These are phyloP conservation scores for Ceratobasidium sp. DNA, from an alignment of 1,284 basidiomycete species.

Conservation along the genomic window DNA sequence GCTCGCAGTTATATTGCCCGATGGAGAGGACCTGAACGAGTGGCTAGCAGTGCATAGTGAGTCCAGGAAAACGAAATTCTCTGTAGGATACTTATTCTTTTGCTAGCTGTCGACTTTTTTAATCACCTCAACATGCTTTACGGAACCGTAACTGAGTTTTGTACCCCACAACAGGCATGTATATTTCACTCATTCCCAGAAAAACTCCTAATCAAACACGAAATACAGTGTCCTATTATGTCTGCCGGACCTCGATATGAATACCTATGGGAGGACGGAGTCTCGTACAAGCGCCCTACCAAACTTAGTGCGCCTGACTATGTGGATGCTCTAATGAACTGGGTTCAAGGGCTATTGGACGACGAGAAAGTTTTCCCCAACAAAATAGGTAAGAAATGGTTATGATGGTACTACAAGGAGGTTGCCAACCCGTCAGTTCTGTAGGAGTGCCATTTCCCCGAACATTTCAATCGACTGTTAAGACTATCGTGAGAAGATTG, in stretches of 20 bases:
- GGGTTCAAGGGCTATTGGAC: constrained; percentile 94
- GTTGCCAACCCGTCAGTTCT: not conserved
- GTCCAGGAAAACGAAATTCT: constrained; percentile 51
- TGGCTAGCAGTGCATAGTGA: constrained; percentile 96
- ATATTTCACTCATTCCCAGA: not conserved
- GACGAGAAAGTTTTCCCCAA: constrained; percentile 95
- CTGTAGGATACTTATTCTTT: constrained; percentile 15
- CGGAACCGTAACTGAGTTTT: constrained; percentile 96
- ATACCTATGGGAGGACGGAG: constrained; percentile 98
- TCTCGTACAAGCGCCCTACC: constrained; percentile 90
- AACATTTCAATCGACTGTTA: constrained; percentile 90
- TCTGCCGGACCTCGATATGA: constrained; percentile 94
- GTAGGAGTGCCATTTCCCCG: constrained; percentile 91
- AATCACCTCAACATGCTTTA: constrained; percentile 97
- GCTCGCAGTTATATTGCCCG: constrained; percentile 88
- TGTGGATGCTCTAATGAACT: constrained; percentile 98
- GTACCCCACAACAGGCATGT: constrained; percentile 86
- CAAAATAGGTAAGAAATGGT: constrained; percentile 76
- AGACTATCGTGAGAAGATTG: constrained; percentile 90
- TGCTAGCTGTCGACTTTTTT: constrained; percentile 94
- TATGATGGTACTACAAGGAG: not conserved
- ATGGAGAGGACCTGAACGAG: constrained; percentile 94
- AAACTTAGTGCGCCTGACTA: constrained; percentile 96
- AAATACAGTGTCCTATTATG: constrained; percentile 91
- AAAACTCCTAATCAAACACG: not conserved